Percentiles rank a stretch among this genome's conserved stretches.
phyloP scores from a whole-genome alignment of 805 yeast species.

The Trichomonascus vanleenenianus region DNA sequence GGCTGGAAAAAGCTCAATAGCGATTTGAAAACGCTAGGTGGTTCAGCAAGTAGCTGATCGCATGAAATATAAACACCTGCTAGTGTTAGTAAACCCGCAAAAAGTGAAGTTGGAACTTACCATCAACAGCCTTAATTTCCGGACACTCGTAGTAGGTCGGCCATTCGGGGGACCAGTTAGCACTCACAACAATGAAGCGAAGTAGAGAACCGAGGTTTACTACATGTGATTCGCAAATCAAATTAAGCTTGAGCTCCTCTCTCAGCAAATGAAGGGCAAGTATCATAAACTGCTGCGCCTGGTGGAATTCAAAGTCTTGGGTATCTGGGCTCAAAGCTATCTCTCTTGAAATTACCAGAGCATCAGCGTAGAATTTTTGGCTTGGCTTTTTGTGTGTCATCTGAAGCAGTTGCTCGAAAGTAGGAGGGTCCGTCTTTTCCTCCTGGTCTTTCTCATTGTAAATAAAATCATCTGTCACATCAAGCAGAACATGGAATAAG shows the following conservation, averaged over 20 bases:
- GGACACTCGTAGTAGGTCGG: conserved; percentile 37
- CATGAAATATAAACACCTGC: conserved; percentile 9
- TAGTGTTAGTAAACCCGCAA: background rate
- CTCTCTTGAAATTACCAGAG: too few species aligned
- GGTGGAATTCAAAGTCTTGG: conserved; percentile 20
- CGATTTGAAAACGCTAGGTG: conserved; percentile 54
- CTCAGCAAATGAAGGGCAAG: conserved; percentile 66
- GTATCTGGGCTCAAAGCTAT: too few species aligned
- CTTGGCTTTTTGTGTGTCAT: too few species aligned
- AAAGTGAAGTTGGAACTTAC: conserved; percentile 11
- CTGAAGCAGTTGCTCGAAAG: too few species aligned
- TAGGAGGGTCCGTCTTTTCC: too few species aligned
- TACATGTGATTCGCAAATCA: conserved; percentile 33
- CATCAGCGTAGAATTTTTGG: too few species aligned
- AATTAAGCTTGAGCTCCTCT: conserved; percentile 64
- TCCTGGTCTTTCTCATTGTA: too few species aligned
- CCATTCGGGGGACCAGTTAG: conserved; percentile 68
- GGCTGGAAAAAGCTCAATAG: conserved; percentile 41
- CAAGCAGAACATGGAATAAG: conserved; percentile 12
- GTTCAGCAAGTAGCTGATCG: conserved; percentile 40
- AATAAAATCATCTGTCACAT: conserved; percentile 3
- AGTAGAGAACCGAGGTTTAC: conserved; percentile 44
- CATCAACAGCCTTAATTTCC: conserved; percentile 18
- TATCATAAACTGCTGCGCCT: conserved; percentile 41
- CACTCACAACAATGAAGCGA: conserved; percentile 54